Evolutionary conservation across 441 rosid genomes (phyloP).

Genomic region (Daphne laureola): DNA sequence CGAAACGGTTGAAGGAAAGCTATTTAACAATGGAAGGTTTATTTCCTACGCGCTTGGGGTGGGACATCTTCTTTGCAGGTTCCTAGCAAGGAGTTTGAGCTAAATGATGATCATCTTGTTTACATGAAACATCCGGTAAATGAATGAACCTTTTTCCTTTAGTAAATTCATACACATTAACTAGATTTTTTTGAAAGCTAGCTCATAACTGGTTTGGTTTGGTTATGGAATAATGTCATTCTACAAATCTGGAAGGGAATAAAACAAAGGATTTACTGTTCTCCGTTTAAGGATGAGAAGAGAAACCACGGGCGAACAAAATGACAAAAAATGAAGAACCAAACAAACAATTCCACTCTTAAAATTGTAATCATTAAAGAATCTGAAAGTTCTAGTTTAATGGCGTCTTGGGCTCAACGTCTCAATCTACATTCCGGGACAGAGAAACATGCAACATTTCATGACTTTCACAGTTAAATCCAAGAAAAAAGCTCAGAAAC

Average conservation of each 20-base stretch:
- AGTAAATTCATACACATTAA: neutral
- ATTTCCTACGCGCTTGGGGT: conserved; percentile 96
- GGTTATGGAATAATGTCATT: too few relatives aligned
- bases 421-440: too few relatives aligned
- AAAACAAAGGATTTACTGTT: too few relatives aligned
- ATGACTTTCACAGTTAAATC: too few relatives aligned
- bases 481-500: too few relatives aligned
- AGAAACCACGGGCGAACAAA: conserved; percentile 1
- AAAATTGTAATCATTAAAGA: neutral
- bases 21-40: too few relatives aligned
- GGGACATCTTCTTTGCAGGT: conserved; percentile 99
- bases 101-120: conserved; percentile 51
- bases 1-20: conserved; percentile 73
- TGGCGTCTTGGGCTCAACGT: too few relatives aligned
- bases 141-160: neutral
- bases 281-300: conserved; percentile 2
- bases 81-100: conserved; percentile 60
- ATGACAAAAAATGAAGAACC: conserved; percentile 7
- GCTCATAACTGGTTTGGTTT: neutral
- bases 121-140: conserved; percentile 74
- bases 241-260: too few relatives aligned
- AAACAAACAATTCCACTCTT: neutral
- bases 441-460: too few relatives aligned
- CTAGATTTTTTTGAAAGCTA: neutral
- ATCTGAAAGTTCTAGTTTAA: conserved; percentile 7